Conservation (phyloP, 441 rosid genomes). For the Gossypium trilobum region DNA sequence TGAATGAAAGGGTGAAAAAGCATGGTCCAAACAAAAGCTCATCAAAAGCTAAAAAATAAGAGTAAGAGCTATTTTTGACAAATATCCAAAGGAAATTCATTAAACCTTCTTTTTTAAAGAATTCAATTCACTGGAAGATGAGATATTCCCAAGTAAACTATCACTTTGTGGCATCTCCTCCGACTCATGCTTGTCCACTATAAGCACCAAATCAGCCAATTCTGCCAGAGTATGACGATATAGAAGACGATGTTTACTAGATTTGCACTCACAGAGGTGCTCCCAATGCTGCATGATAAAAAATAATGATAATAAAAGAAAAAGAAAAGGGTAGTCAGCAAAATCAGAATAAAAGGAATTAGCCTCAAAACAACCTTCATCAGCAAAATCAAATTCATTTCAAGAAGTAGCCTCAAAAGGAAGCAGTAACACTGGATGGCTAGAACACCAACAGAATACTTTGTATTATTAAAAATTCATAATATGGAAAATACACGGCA, state of each 20-base stretch:
- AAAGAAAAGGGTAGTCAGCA: constrained; percentile 6
- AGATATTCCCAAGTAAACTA: constrained; percentile 30
- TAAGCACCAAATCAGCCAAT: constrained; percentile 44
- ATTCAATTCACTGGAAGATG: constrained; percentile 34
- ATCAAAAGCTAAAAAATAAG: not conserved
- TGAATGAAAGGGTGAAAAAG: not conserved
- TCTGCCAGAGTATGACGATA: constrained; percentile 82
- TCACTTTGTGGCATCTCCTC: constrained; percentile 30
- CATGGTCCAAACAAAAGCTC: not conserved
- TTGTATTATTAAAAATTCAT: not conserved
- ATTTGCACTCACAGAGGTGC: constrained; percentile 82
- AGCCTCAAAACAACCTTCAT: not conserved
- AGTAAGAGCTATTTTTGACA: not conserved
- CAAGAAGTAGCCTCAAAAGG: not conserved
- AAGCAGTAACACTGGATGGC: not conserved
- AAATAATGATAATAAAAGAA: not conserved
- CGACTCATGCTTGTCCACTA: constrained; percentile 29
- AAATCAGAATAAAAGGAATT: not conserved
- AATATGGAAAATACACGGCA: not conserved
- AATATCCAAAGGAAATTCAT: constrained; percentile 1
- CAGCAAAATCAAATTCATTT: not conserved
- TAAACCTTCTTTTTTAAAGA: constrained; percentile 56
- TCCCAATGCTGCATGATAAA: constrained; percentile 72
- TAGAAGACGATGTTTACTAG: constrained; percentile 52
- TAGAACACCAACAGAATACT: not conserved